phyloP scores from a whole-genome alignment of 495 filamentous ascomycete genomes.

The Aspergillus bertholletiae region DNA sequence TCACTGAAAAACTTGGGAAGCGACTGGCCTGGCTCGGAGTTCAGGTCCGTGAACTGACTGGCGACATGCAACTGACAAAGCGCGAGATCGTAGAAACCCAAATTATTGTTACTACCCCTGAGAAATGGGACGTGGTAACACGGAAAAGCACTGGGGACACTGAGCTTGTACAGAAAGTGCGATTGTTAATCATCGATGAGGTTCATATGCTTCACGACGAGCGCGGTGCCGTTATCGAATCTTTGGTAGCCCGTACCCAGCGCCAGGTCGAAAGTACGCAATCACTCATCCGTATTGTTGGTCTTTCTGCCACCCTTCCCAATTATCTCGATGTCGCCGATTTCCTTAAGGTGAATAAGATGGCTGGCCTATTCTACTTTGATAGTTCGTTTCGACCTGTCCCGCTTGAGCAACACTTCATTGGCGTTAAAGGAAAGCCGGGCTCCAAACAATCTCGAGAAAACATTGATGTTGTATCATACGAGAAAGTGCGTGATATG shows the following conservation, averaged over 20 bases:
- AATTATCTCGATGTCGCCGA: slow-evolving; percentile 97
- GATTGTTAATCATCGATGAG: slow-evolving; percentile 95
- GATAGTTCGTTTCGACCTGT: slow-evolving; percentile 94
- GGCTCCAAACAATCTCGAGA: slow-evolving; percentile 75
- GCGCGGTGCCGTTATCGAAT: slow-evolving; percentile 92
- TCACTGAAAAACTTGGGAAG: slow-evolving; percentile 91
- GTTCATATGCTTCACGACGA: slow-evolving; percentile 99
- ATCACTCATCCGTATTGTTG: slow-evolving; percentile 92
- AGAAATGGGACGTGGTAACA: slow-evolving; percentile 99
- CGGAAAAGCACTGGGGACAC: slow-evolving; percentile 96
- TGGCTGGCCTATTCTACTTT: slow-evolving; percentile 94
- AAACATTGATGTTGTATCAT: slow-evolving; percentile 79
- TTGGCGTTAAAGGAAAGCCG: slow-evolving; percentile 91
- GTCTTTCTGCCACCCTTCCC: slow-evolving; percentile 89
- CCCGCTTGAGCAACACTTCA: slow-evolving; percentile 94
- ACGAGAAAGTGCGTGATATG: slow-evolving; percentile 96
- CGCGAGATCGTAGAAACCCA: slow-evolving; percentile 92
- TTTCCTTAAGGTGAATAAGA: slow-evolving; percentile 92
- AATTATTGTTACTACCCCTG: slow-evolving; percentile 97
- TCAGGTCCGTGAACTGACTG: slow-evolving; percentile 85
- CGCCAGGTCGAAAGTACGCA: slow-evolving; percentile 97
- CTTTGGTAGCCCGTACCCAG: slow-evolving; percentile 88
- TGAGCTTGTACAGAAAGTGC: slow-evolving; percentile 94
- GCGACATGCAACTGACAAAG: slow-evolving; percentile 98
- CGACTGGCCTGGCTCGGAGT: slow-evolving; percentile 92